Evolutionary conservation across 1,139 yeast species (phyloP).

Genomic region (Sugiyamaella pinicola): DNA sequence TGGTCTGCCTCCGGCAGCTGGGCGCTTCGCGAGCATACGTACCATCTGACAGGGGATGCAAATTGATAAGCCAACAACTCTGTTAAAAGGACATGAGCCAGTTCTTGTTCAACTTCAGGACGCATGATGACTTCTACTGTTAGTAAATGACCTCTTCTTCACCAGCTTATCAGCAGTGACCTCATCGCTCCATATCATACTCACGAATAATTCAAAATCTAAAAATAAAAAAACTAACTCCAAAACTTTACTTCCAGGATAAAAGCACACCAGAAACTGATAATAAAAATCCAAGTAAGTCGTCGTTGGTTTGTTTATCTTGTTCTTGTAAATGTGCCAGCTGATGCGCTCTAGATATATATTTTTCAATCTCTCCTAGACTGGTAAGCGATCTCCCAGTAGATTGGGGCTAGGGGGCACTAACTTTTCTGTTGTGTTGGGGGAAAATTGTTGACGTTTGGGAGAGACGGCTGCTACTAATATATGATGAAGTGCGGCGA

Average conservation of each 20-base stretch:
- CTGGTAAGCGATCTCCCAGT: not conserved
- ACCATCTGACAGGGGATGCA: slow-evolving; percentile 99
- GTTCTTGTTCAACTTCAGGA: slow-evolving; percentile 97
- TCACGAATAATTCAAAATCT: not conserved
- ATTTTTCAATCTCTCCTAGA: not conserved
- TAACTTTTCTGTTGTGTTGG: slow-evolving; percentile 8
- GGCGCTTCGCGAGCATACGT: slow-evolving; percentile 25
- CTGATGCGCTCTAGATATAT: slow-evolving; percentile 1
- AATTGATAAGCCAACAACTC: slow-evolving; percentile 97
- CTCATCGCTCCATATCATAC: not conserved
- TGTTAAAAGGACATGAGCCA: slow-evolving; percentile 90
- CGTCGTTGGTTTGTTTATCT: not conserved
- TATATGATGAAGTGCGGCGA: too few relatives aligned
- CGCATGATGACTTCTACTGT: slow-evolving; percentile 57
- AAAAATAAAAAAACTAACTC: not conserved
- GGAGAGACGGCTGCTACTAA: not conserved
- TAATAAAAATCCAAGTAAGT: too few relatives aligned
- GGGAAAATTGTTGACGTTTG: slow-evolving; percentile 9
- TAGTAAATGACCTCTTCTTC: not conserved
- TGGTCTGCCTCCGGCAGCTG: slow-evolving; percentile 5
- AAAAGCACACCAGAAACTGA: too few relatives aligned
- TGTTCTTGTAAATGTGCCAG: not conserved
- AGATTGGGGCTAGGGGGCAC: slow-evolving; percentile 3
- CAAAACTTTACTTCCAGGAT: not conserved
- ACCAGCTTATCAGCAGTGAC: not conserved